Evolutionary conservation across 1,139 yeast genomes (phyloP).

Genomic region (Debaryomyces nepalensis): DNA sequence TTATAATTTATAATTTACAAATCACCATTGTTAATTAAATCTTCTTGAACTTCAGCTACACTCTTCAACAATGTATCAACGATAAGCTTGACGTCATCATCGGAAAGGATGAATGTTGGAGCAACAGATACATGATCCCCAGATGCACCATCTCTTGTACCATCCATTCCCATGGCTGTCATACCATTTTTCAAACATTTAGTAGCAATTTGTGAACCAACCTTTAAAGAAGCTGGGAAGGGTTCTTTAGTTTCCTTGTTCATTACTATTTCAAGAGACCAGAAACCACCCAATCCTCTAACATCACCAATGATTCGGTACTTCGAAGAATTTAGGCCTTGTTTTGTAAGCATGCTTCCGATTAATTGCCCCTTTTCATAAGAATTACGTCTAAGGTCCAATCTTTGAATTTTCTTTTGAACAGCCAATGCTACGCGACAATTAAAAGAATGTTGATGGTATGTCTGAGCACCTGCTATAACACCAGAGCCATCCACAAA

Average conservation of each 20-base stretch:
- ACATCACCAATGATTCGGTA: slow-evolving; percentile 19
- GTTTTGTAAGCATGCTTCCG: slow-evolving; percentile 14
- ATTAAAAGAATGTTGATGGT: slow-evolving; percentile 23
- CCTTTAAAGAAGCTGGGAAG: slow-evolving; percentile 10
- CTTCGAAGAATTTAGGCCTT: slow-evolving; percentile 11
- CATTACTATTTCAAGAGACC: slow-evolving; percentile 24
- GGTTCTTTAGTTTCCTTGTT: slow-evolving; percentile 21
- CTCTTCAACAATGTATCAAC: no score
- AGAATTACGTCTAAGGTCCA: slow-evolving; percentile 20
- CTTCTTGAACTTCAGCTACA: no score
- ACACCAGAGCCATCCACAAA: slow-evolving; percentile 19
- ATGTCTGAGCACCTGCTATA: slow-evolving; percentile 24
- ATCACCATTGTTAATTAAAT: no score
- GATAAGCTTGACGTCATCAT: slow-evolving; percentile 25
- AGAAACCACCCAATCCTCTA: slow-evolving; percentile 23
- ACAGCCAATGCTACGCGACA: slow-evolving; percentile 24
- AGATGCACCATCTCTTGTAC: slow-evolving; percentile 13
- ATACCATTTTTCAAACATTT: slow-evolving; percentile 7
- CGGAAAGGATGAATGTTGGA: slow-evolving; percentile 14
- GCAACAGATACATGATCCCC: slow-evolving; percentile 17
- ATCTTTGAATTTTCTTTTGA: slow-evolving; percentile 21
- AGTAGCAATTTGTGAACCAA: slow-evolving; percentile 5
- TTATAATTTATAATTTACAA: no score
- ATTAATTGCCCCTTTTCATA: slow-evolving; percentile 19
- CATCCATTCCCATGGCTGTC: slow-evolving; percentile 13